Evolutionary conservation across 768 basidiomycete species (phyloP), one percentile per base, ranked within the genome.

Genomic region (Amyloporia xantha): DNA sequence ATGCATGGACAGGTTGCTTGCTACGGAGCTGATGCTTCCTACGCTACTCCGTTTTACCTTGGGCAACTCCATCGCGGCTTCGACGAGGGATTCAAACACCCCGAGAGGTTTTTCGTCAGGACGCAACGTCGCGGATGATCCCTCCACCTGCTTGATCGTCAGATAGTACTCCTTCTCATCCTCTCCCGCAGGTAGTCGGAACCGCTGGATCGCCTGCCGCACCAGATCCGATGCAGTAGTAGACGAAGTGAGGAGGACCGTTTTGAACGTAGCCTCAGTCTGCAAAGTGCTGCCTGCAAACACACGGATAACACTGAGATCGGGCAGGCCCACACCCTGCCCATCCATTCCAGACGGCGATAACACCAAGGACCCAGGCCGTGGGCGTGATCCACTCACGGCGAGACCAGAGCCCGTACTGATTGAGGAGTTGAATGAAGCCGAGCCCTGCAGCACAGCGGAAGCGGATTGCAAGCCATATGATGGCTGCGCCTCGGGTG

Each of bases 201-300:
- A 98, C 5, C 96, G 82, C 65, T 97, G 95, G 48, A 93, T 84
- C 5, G 94, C 91, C 69, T 99, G 96, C 49, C 79, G 77, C 44
- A 98, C 78, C 36, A 99, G 79, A 51, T 96, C 95, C 0, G 74
- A 69, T 0, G 91, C 79, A 0, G 86, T 87, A 0, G 95, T 97
- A 1, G 82, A 82, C 4, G 86, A 72, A 59, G 94, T 97, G 48
- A 98, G 77, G 15, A 98, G 69, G 1, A 95, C 96, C 5, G 96
- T 98, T 72, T 98, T 98, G 77, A 99, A 99, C 4, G 95, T 96
- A 2, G 93, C 91, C 58, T 98, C 94, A 0, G 92, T 91, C 63
- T 92, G 84, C 54, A 98, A 63, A 55, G 90, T 77, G 55, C 86
- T 82, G 24, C 95, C 96, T 0, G 95, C 94, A 61, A 99, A 99